Percentiles rank a stretch among this genome's conserved stretches.
Evolutionary conservation across 2,329 filamentous ascomycete genomes (phyloP).

Genomic region (Byssothecium circinans): DNA sequence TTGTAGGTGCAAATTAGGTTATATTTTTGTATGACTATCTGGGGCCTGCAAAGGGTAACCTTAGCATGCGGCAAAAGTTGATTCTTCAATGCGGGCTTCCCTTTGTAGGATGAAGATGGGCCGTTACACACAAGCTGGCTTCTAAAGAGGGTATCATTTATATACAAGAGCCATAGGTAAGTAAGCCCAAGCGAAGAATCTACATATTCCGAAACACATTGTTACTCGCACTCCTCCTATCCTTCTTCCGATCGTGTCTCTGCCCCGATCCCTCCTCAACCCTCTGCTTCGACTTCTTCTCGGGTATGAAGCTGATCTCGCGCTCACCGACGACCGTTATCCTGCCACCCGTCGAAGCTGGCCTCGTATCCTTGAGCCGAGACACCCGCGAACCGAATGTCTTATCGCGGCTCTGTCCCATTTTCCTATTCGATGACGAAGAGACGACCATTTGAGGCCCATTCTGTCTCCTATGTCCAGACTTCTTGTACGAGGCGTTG

Average conservation of each 20-base stretch:
- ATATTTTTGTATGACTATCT: no score
- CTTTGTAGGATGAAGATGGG: no score
- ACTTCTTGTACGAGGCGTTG: constrained; percentile 65
- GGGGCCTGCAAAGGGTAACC: no score
- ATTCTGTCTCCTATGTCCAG: constrained; percentile 51
- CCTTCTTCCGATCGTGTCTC: constrained; percentile 45
- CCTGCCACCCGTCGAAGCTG: constrained; percentile 11
- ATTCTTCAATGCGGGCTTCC: no score
- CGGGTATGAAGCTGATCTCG: constrained; percentile 73
- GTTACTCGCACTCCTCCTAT: constrained; percentile 71
- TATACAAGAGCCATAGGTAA: no score
- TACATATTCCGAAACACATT: constrained; percentile 73
- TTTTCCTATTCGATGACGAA: constrained; percentile 49
- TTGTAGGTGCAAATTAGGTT: no score
- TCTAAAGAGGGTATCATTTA: constrained; percentile 10
- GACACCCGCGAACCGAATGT: constrained; percentile 61
- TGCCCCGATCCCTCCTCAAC: constrained; percentile 33
- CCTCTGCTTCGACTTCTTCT: constrained; percentile 49
- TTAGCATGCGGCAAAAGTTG: no score
- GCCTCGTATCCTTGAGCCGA: constrained; percentile 36
- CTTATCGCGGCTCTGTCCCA: constrained; percentile 51
- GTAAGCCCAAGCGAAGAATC: not conserved
- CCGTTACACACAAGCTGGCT: not conserved
- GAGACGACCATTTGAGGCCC: constrained; percentile 59
- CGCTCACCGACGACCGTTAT: constrained; percentile 55